Conservation (phyloP, 208 protist genomes). For the Crithidia bombi region DNA sequence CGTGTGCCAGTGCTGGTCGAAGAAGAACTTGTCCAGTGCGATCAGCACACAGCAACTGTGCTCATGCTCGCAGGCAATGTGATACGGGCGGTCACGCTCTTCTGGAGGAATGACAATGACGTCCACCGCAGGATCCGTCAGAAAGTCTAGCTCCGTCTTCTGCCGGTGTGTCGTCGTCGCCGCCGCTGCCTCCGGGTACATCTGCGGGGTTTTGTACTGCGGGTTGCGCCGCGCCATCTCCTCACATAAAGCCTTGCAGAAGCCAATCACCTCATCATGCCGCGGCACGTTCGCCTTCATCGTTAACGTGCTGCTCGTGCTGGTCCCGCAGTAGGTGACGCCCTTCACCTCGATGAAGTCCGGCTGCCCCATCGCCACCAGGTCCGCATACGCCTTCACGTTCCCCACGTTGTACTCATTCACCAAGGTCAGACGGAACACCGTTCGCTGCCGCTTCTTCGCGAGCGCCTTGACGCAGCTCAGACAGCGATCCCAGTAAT, state of each 20-base stretch:
- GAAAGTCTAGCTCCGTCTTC: background rate
- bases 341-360: slow-evolving; percentile 96
- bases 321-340: slow-evolving; percentile 94
- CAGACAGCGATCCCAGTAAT: slow-evolving; percentile 96
- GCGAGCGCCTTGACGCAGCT: slow-evolving; percentile 87
- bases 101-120: slow-evolving; percentile 36
- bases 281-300: slow-evolving; percentile 95
- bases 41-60: slow-evolving; percentile 94
- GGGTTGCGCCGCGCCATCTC: slow-evolving; percentile 50
- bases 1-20: slow-evolving; percentile 83
- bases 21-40: slow-evolving; percentile 84
- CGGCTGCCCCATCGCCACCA: slow-evolving; percentile 88
- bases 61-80: slow-evolving; percentile 92
- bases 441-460: slow-evolving; percentile 90
- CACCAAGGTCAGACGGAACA: slow-evolving; percentile 97
- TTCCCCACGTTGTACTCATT: slow-evolving; percentile 95
- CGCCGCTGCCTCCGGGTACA: slow-evolving; percentile 19
- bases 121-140: slow-evolving; percentile 13
- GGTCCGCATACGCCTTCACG: slow-evolving; percentile 84
- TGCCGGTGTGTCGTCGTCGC: background rate
- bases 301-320: slow-evolving; percentile 79
- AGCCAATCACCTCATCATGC: slow-evolving; percentile 94
- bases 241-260: slow-evolving; percentile 78
- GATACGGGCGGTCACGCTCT: slow-evolving; percentile 71
- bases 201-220: slow-evolving; percentile 40